Evolutionary conservation across 2,329 filamentous ascomycete species (phyloP).

Genomic region (Neofusicoccum kwambonambiense): DNA sequence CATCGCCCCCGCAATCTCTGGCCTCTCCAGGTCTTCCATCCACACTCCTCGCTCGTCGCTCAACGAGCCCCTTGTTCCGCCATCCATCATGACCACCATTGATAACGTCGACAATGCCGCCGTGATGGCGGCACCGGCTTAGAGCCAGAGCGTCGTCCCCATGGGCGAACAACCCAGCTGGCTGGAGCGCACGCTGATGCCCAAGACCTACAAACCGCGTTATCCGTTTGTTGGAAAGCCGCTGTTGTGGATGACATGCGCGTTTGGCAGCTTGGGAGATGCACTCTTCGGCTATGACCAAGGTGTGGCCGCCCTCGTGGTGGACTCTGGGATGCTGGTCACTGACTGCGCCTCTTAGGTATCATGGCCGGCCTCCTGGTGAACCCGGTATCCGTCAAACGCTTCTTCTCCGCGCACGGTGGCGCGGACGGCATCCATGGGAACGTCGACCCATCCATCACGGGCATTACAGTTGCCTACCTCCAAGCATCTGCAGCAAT

Average conservation of each 20-base stretch:
- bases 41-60: no score
- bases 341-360: conserved; percentile 25
- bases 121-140: no score
- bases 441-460: conserved; percentile 39
- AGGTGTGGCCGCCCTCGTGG: conserved; percentile 26
- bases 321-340: not conserved
- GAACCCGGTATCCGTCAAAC: conserved; percentile 41
- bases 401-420: conserved; percentile 40
- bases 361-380: conserved; percentile 44
- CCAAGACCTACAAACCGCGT: conserved; percentile 34
- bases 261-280: conserved; percentile 43
- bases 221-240: conserved; percentile 39
- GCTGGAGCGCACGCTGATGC: conserved; percentile 38
- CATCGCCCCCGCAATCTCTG: no score
- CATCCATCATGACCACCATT: not conserved
- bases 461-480: conserved; percentile 38
- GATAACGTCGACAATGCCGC: not conserved
- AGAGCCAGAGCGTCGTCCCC: no score
- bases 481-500: conserved; percentile 38
- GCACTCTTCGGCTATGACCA: conserved; percentile 45
- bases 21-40: no score
- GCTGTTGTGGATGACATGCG: conserved; percentile 41
- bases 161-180: conserved; percentile 21
- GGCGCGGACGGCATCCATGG: conserved; percentile 35
- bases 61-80: no score